Base-by-base conservation (phyloP, 805 yeast genomes). In the Tetrapisispora taiwanensis region DNA sequence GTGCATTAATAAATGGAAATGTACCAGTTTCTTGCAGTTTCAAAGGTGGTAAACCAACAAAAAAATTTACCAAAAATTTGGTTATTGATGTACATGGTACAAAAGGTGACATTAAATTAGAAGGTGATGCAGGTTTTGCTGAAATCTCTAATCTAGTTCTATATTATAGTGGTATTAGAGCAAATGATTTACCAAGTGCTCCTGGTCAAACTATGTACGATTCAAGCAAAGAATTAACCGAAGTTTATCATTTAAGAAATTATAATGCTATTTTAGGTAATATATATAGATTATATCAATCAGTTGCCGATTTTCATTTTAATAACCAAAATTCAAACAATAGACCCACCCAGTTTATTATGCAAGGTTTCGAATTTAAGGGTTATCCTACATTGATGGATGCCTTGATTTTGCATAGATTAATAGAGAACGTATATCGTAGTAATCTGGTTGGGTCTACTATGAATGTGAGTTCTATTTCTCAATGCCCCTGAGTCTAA, bases 61-160 rank as follows among this genome's bases (percentile, higher is more conserved):
- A 60, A 31, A 60, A 57, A 44, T 60, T 60, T 39, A 58, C 63
- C 24, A 60, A 60, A 46, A 60, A 58, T 44, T 42, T 60, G 38
- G 58, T 60, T n/a, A 57, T 59, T 24, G 63, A 60, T 43, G 54
- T 60, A 30, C 64, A 60, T 45, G 64, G 64, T 17, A 57, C 64
- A 14, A 58, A 54, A 42, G 64, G 64, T 40, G 63, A 60, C 49
- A 43, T 58, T 17, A 60, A 58, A 43, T 46, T 60, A 17, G 64
- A 60, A 46, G 64, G 64, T 36, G 63, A 60, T 42, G 64, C 63
- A 7, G 64, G 64, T n/a, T 60, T 60, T 43, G 60, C 61, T 1
- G 63, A 58, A 40, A 56, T 60, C 12, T 57, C 64, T 7, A 60
- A 58, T 41, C 44, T 60, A 10, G 63, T 58, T 1, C 45, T 60